Evolutionary conservation across 1,139 yeast species (phyloP).

Genomic region (Yamadazyma mexicana): DNA sequence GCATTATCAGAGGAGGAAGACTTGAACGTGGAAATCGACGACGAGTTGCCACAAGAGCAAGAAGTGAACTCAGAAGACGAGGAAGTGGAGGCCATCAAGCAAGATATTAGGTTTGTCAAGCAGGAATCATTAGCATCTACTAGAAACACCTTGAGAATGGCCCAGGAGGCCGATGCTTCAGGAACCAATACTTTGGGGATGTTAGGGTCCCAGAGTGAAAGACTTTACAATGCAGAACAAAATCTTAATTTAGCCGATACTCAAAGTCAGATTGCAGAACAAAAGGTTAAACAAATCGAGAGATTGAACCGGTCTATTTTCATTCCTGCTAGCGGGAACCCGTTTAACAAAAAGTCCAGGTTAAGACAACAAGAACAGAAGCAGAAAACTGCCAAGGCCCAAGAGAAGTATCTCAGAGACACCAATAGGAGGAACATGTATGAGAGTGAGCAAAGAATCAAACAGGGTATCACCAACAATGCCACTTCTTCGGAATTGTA

Average conservation of each 20-base stretch:
- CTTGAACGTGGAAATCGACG: conserved; percentile 47
- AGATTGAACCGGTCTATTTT: conserved; percentile 80
- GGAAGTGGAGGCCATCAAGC: conserved; percentile 85
- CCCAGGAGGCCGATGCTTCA: conserved; percentile 88
- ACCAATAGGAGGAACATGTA: conserved; percentile 43
- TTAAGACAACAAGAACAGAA: conserved; percentile 73
- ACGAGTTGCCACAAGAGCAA: conserved; percentile 45
- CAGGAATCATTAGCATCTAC: conserved; percentile 87
- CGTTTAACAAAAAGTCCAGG: conserved; percentile 82
- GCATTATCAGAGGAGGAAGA: conserved; percentile 38
- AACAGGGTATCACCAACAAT: conserved; percentile 39
- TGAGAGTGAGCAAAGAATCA: conserved; percentile 47
- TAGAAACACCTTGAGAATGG: conserved; percentile 81
- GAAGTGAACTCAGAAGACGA: conserved; percentile 65
- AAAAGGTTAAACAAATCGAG: conserved; percentile 77
- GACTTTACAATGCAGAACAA: conserved; percentile 76
- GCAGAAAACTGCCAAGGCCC: conserved; percentile 63
- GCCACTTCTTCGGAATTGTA: conserved; percentile 41
- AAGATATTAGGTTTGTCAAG: conserved; percentile 80
- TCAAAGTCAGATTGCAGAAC: conserved; percentile 81
- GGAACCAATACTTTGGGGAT: conserved; percentile 90
- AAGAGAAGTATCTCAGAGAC: conserved; percentile 54
- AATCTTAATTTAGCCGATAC: conserved; percentile 75
- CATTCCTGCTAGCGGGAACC: conserved; percentile 79
- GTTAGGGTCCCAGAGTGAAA: conserved; percentile 89